A percentile compares a stretch with the other conserved stretches of the same genome.
These are phyloP conservation scores for Aspergillus bertholletiae DNA, from an alignment of 495 filamentous ascomycete species.

Conservation along the genomic window DNA sequence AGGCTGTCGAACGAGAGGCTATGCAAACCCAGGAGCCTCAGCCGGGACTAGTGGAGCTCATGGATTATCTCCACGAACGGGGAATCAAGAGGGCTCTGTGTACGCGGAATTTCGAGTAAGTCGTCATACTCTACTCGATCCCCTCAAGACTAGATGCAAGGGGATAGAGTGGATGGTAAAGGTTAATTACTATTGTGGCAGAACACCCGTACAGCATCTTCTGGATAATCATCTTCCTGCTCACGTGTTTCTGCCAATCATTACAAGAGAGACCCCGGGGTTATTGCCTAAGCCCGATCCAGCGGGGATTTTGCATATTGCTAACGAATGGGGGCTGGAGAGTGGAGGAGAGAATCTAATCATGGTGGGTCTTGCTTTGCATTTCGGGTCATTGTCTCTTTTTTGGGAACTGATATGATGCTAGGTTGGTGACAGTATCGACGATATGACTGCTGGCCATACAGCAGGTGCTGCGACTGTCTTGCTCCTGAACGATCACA, in stretches of 20 bases:
- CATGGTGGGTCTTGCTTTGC: conserved; percentile 35
- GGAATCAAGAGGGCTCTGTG: conserved; percentile 76
- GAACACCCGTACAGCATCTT: conserved; percentile 64
- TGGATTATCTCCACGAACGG: conserved; percentile 71
- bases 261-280: conserved; percentile 75
- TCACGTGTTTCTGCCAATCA: conserved; percentile 71
- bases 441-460: conserved; percentile 89
- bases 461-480: conserved; percentile 86
- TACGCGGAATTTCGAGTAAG: conserved; percentile 88
- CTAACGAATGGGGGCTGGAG: conserved; percentile 63
- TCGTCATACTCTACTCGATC: neutral
- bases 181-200: conserved; percentile 16
- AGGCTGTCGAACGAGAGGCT: conserved; percentile 70
- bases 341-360: conserved; percentile 49
- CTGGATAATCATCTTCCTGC: conserved; percentile 67
- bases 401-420: neutral
- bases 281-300: conserved; percentile 80
- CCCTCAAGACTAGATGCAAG: neutral
- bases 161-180: neutral
- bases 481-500: conserved; percentile 77
- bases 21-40: conserved; percentile 79
- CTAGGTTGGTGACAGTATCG: conserved; percentile 82
- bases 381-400: neutral
- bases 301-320: conserved; percentile 83
- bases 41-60: conserved; percentile 67